These are phyloP conservation scores for Thielaviopsis populi DNA, from an alignment of 2,329 filamentous ascomycete species.

Conservation along the genomic window DNA sequence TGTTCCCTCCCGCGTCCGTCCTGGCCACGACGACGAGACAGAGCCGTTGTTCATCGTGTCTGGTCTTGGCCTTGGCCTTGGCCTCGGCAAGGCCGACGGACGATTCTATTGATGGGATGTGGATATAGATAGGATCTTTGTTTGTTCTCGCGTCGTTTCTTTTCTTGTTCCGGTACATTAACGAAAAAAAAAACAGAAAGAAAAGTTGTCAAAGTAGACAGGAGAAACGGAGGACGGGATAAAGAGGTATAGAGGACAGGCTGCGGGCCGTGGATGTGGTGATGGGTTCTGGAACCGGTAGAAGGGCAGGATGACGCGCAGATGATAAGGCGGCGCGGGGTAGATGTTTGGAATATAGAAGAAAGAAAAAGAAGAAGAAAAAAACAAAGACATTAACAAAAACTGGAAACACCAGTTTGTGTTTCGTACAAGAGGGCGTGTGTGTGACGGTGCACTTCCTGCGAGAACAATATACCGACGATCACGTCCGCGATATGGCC, in stretches of 20 bases:
- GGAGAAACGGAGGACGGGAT: not conserved
- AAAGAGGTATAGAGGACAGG: not conserved
- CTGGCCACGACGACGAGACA: too few relatives aligned
- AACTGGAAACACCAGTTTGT: slow-evolving; percentile 1
- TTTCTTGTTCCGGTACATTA: not conserved
- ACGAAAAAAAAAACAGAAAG: not conserved
- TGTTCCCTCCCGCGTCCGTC: too few relatives aligned
- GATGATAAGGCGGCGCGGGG: not conserved
- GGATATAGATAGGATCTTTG: too few relatives aligned
- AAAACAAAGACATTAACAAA: slow-evolving; percentile 9
- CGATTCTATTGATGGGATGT: too few relatives aligned
- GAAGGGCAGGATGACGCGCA: not conserved
- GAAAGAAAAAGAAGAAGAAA: not conserved
- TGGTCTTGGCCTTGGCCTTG: not conserved
- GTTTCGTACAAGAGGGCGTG: not conserved
- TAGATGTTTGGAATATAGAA: not conserved
- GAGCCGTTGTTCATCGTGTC: too few relatives aligned
- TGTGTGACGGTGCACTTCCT: not conserved
- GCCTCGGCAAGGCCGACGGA: too few relatives aligned
- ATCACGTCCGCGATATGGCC: not conserved
- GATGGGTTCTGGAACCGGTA: too few relatives aligned
- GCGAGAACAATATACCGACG: not conserved
- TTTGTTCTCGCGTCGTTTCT: too few relatives aligned
- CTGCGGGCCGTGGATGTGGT: too few relatives aligned
- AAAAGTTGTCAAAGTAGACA: not conserved